Base-by-base conservation (phyloP, 257 asterid genomes). In the Przewalskia tangutica region DNA sequence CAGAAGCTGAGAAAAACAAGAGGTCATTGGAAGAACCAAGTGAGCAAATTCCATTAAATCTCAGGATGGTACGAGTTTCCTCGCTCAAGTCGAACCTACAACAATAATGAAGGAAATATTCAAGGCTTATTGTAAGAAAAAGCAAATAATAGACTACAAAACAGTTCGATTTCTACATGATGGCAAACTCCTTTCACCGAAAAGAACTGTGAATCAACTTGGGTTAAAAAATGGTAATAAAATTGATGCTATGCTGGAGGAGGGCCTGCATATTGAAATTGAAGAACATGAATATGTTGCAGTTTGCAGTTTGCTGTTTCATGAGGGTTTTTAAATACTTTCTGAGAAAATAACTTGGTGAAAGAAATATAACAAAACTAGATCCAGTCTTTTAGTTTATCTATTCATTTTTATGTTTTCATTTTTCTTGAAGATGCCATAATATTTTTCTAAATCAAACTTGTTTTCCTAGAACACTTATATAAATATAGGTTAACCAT, bases 31-130 rank as follows among this genome's bases (percentile, higher is more conserved):
- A 38, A 38, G 42, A 38, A 38, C 42, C 42, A 38, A 38, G 42
- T 2, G 42, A 38, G 42, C 42, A 38, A 38, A 38, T 38, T 7
- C 6, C 42, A 38, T 5, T 38, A 6, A 0, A 38, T 38, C 42
- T 2, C 42, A 46, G 79, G 79, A 73, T 73, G 42, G 42, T 5
- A 11, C 60, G 48, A 1, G 6, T 11, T 8, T 27, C 7, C 1
- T 0, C 2, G 6, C 18, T 1, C 0, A 4, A 0, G 60, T 20
- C 0, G 6, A 53, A 0, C 10, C 18, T 6, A 8, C 1, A 11
- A 9, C 8, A 13, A 0, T 11, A 5, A 46, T 71, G 59, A 20
- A 12, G 17, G 23, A 17, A 0, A 14, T 46, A 7, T 46, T 71
- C 59, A 3, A 20, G 12, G 4, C 5, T 2, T 71, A 46, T 0